These are phyloP conservation scores for Neurospora discreta DNA, from an alignment of 495 filamentous ascomycete genomes.

Conservation along the genomic window DNA sequence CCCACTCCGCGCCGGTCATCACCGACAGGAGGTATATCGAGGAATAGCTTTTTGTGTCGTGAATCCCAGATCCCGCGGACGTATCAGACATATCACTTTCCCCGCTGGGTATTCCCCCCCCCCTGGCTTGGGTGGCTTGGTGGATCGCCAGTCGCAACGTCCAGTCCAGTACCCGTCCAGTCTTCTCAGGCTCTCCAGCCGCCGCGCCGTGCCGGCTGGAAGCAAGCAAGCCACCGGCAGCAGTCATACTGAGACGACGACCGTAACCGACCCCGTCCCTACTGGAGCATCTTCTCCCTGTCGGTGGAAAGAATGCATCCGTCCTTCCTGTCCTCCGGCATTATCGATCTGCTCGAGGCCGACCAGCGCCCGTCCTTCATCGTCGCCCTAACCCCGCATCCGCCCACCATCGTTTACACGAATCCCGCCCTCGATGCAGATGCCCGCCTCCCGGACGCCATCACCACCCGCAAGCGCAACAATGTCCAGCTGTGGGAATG, in stretches of 20 bases:
- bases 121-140: neutral
- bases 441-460: slow-evolving; percentile 9
- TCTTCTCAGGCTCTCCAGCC: neutral
- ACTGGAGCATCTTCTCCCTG: neutral
- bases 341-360: slow-evolving; percentile 28
- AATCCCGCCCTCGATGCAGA: slow-evolving; percentile 19
- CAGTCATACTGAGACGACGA: neutral
- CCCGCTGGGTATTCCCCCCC: neutral
- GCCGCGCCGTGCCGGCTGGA: neutral
- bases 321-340: slow-evolving; percentile 16
- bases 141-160: neutral
- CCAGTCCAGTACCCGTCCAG: neutral
- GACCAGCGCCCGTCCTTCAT: slow-evolving; percentile 33
- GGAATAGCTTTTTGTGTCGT: neutral
- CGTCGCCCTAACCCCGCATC: slow-evolving; percentile 17
- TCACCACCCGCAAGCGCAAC: slow-evolving; percentile 9
- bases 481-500: slow-evolving; percentile 22
- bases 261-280: neutral
- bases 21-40: neutral
- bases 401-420: slow-evolving; percentile 22
- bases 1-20: neutral
- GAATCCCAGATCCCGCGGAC: neutral
- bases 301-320: slow-evolving; percentile 12
- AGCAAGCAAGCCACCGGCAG: neutral
- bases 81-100: neutral